phyloP scores from a whole-genome alignment of 306 rosid species.

The Begonia fuchsioides region DNA sequence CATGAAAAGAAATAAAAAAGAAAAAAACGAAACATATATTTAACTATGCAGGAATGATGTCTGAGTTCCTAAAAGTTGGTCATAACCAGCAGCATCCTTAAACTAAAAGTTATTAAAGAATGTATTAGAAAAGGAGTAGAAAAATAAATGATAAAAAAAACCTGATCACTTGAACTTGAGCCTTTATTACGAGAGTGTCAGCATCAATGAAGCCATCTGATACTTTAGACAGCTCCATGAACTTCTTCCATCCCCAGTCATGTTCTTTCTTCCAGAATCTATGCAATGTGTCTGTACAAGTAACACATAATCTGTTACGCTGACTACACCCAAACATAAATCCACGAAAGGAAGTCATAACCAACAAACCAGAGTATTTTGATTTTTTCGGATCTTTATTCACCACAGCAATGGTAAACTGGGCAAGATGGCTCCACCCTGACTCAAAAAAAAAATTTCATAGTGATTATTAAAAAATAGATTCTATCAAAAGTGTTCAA shows the following conservation, averaged over 20 bases:
- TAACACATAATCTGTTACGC: conserved; percentile 9
- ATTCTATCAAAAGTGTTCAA: background rate
- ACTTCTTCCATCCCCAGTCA: conserved; percentile 99
- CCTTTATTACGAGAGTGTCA: conserved; percentile 88
- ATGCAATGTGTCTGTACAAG: conserved; percentile 78
- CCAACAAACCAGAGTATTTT: conserved; percentile 66
- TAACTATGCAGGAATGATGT: background rate
- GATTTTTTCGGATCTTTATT: conserved; percentile 93
- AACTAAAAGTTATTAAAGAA: no score
- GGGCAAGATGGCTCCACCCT: conserved; percentile 99
- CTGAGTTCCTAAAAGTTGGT: conserved; percentile 23
- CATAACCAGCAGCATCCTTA: no score
- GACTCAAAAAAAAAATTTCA: conserved; percentile 8
- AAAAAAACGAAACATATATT: background rate
- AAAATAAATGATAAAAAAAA: conserved; percentile 4
- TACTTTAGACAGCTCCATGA: conserved; percentile 96
- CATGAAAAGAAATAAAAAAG: background rate
- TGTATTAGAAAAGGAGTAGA: no score
- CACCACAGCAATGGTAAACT: conserved; percentile 90
- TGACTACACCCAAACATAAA: conserved; percentile 7
- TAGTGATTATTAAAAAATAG: conserved; percentile 6
- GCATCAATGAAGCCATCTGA: conserved; percentile 89
- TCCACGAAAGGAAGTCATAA: conserved; percentile 5
- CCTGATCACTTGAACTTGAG: conserved; percentile 99
- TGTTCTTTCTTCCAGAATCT: conserved; percentile 99